Base-by-base conservation (phyloP, 257 asterid genomes). In the Catharanthus roseus region DNA sequence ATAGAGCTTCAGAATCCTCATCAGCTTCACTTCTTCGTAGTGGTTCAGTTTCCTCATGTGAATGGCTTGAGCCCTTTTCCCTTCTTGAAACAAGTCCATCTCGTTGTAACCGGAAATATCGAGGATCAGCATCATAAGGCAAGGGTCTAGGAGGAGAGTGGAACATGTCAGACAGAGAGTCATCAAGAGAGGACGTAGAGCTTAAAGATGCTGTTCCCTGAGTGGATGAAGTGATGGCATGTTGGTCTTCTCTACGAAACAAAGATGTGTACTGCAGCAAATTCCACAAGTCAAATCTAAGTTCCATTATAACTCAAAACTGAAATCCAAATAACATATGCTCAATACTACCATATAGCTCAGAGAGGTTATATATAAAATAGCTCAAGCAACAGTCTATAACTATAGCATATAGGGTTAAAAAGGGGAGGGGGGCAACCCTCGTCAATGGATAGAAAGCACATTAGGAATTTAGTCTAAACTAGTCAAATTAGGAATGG, bases 121-220 rank as follows among this genome's bases (percentile, higher is more conserved):
- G 86, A 23, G 96, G 89, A 78, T 93, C 93, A 21, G 88, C 87
- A 81, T 90, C 96, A 21, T 90, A 93, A 76, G 98, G 98, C 80
- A 90, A 82, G 66, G 98, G 98, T 74, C 96, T 90, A 28, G 98
- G 97, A 74, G 98, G 96, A 77, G 96, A 78, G 24, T 88, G 97
- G 65, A 87, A 91, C 81, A 85, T 85, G 60, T 90, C 96, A 70
- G 90, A 87, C 45, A 93, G 69, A 58, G 98, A 89, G 82, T 78
- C 82, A 80, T 90, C 98, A 23, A 84, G 88, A 39, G 97, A 77
- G 56, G 78, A 57, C 69, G 85, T 58, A 38, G 96, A 86, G 71
- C 76, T 81, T 72, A 85, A 71, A 60, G 96, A 86, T 63, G 95
- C 23, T 64, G 89, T 42, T 47, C 84, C 96, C 58, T 78, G 93